phyloP scores from a whole-genome alignment of 2,329 filamentous ascomycete species.

The Ceratocystis cacaofunesta region DNA sequence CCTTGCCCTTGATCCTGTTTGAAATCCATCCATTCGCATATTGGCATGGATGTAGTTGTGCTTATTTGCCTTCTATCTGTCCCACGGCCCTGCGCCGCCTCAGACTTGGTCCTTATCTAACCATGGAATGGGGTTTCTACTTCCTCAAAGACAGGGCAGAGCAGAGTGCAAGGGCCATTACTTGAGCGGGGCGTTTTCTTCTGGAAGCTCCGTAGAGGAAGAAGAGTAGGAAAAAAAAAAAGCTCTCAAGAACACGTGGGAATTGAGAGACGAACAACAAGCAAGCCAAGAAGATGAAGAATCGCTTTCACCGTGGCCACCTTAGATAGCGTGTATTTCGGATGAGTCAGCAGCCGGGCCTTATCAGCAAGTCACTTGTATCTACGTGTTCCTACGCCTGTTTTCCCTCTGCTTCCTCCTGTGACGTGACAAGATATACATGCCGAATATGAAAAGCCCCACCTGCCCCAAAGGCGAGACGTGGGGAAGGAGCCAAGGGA shows the following conservation, averaged over 20 bases:
- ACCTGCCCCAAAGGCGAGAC: neutral
- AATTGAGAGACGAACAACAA: neutral
- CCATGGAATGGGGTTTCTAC: neutral
- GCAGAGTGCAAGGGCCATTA: neutral
- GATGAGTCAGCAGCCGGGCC: neutral
- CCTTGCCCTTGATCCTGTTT: neutral
- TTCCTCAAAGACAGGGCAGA: neutral
- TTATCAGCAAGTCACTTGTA: neutral
- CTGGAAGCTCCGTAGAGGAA: neutral
- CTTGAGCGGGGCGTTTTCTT: neutral
- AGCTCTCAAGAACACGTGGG: neutral
- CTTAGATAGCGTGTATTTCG: neutral
- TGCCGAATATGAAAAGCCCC: neutral
- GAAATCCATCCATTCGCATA: neutral
- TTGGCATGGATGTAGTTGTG: neutral
- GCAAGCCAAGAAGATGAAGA: neutral
- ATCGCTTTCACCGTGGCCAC: neutral
- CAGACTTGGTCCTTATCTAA: neutral
- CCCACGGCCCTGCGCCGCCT: neutral
- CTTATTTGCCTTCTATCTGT: neutral
- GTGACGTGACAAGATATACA: neutral
- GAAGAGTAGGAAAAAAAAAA: neutral
- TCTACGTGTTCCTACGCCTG: neutral
- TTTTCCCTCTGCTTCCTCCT: neutral
- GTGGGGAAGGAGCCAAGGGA: conserved; percentile 1